A percentile compares a stretch with the other conserved stretches of the same genome.
Evolutionary conservation across 768 basidiomycete genomes (phyloP).

Genomic region (Antrodiella citrinella): DNA sequence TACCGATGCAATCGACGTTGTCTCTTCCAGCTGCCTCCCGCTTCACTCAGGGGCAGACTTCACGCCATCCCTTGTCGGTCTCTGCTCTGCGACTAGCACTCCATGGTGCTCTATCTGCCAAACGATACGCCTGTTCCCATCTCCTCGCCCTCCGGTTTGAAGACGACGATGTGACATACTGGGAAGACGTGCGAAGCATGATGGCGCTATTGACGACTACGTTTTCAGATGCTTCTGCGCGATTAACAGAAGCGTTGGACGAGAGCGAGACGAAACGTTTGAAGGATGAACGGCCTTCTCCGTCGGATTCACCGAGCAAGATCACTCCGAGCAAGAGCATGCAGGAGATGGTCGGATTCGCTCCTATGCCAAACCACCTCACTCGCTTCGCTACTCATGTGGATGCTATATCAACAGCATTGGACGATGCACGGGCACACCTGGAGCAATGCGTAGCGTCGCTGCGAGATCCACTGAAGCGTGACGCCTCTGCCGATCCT

Average conservation of each 20-base stretch:
- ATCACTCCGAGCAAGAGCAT: constrained; percentile 6
- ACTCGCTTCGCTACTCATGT: constrained; percentile 68
- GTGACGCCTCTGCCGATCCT: neutral
- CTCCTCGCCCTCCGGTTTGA: constrained; percentile 70
- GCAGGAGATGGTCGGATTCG: constrained; percentile 42
- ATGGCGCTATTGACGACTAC: constrained; percentile 63
- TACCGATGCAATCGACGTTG: constrained; percentile 8
- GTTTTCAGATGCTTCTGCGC: constrained; percentile 54
- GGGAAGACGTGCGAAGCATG: constrained; percentile 78
- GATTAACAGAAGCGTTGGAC: constrained; percentile 57
- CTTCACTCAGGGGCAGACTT: constrained; percentile 53
- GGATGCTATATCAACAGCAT: constrained; percentile 55
- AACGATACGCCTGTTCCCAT: constrained; percentile 73
- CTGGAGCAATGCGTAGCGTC: constrained; percentile 54
- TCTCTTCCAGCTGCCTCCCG: constrained; percentile 36
- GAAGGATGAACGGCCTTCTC: constrained; percentile 39
- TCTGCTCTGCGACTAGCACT: constrained; percentile 53
- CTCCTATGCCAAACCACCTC: constrained; percentile 65
- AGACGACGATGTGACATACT: constrained; percentile 68
- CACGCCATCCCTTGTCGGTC: constrained; percentile 60
- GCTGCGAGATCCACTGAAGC: constrained; percentile 31
- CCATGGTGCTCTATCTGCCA: constrained; percentile 60
- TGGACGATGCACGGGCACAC: constrained; percentile 65
- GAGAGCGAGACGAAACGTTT: constrained; percentile 46
- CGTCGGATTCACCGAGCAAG: constrained; percentile 6